Conservation (phyloP, 352 stramenopile species). For the Globisporangium mamillatum region DNA sequence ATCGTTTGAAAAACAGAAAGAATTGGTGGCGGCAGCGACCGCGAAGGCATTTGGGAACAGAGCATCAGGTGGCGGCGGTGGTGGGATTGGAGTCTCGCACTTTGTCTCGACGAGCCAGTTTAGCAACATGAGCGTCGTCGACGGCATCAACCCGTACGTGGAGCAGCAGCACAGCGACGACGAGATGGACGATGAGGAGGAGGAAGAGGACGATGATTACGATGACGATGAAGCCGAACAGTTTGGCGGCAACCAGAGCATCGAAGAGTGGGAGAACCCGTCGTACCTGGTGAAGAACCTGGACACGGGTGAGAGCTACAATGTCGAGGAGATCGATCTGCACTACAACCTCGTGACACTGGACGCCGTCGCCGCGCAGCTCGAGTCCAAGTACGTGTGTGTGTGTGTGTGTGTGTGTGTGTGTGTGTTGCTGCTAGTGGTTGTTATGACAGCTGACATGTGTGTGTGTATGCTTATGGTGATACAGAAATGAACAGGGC, state of each 20-base stretch:
- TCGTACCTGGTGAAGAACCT: constrained; percentile 82
- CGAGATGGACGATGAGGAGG: constrained; percentile 32
- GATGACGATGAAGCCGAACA: constrained; percentile 18
- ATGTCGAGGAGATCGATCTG: constrained; percentile 82
- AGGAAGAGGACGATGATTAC: constrained; percentile 19
- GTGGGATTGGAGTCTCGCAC: constrained; percentile 21
- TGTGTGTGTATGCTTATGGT: background rate
- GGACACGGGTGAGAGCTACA: constrained; percentile 74
- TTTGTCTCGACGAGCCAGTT: constrained; percentile 4
- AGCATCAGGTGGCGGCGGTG: background rate
- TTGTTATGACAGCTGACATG: background rate
- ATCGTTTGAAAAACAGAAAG: constrained; percentile 16
- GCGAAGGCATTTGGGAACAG: constrained; percentile 16
- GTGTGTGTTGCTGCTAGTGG: background rate
- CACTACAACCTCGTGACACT: constrained; percentile 76
- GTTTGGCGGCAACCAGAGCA: constrained; percentile 21
- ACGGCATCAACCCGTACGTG: constrained; percentile 49
- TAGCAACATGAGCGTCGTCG: constrained; percentile 18
- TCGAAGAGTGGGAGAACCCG: constrained; percentile 70
- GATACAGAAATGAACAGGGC: constrained; percentile 1
- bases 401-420: constrained; percentile 1
- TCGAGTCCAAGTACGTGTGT: constrained; percentile 45
- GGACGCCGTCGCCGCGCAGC: constrained; percentile 58
- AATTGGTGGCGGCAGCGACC: constrained; percentile 13
- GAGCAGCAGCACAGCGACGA: constrained; percentile 26